Conservation (phyloP, 2,329 filamentous ascomycete genomes). For the Fusarium sp. region DNA sequence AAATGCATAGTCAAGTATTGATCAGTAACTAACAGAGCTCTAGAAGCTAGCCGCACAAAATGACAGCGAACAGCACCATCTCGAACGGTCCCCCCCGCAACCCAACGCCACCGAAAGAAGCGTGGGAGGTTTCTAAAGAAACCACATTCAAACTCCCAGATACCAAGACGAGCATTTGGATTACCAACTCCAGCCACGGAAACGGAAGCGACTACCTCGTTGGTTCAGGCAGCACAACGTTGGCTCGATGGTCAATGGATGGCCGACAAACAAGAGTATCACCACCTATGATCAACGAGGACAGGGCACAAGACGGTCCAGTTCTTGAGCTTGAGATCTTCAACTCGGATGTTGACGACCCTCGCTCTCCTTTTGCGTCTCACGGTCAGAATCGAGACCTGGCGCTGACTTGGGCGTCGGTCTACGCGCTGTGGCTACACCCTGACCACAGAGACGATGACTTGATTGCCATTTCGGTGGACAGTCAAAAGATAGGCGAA, state of each 20-base stretch:
- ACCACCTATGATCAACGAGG: constrained; percentile 30
- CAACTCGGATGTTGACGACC: constrained; percentile 7
- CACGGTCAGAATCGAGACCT: constrained; percentile 14
- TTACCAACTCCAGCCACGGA: constrained; percentile 11
- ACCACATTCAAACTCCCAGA: constrained; percentile 23
- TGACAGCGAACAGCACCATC: constrained; percentile 3
- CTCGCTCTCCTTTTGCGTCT: constrained; percentile 12
- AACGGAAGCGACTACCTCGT: constrained; percentile 13
- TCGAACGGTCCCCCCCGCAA: constrained; percentile 21
- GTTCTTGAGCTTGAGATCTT: constrained; percentile 19
- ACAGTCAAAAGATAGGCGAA: constrained; percentile 17
- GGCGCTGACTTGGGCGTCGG: constrained; percentile 18
- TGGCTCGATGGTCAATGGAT: constrained; percentile 19
- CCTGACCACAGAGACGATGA: constrained; percentile 23
- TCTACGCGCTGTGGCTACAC: constrained; percentile 32
- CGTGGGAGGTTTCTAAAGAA: constrained; percentile 14
- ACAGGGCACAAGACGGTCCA: constrained; percentile 14
- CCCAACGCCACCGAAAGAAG: constrained; percentile 28
- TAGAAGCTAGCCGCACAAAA: not conserved
- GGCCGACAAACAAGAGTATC: constrained; percentile 20
- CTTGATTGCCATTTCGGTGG: constrained; percentile 13
- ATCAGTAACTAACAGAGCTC: too few relatives aligned
- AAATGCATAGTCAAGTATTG: too few relatives aligned
- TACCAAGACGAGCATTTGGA: constrained; percentile 23
- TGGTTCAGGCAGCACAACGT: constrained; percentile 15